Evolutionary conservation across 345 rosid species (phyloP).

Genomic region (Triadica sebifera): DNA sequence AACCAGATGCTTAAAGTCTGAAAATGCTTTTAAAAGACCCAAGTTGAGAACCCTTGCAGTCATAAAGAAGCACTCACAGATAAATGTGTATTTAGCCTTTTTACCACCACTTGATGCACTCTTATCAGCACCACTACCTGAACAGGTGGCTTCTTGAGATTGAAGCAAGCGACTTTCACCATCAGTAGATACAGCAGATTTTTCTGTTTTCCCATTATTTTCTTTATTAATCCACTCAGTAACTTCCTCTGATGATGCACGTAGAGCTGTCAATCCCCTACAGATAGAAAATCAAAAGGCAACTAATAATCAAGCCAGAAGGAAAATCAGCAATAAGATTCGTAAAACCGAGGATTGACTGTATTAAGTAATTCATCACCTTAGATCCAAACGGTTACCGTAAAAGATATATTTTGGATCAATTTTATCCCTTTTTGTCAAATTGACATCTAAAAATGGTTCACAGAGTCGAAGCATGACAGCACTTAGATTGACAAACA

Average conservation of each 20-base stretch:
- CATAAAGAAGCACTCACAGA: constrained; percentile 98
- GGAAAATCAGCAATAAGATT: constrained; percentile 5
- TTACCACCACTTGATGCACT: constrained; percentile 33
- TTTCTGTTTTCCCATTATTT: constrained; percentile 30
- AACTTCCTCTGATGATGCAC: constrained; percentile 94
- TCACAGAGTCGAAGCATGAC: constrained; percentile 91
- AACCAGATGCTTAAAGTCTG: constrained; percentile 92
- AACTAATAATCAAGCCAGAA: constrained; percentile 14
- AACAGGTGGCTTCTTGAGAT: constrained; percentile 77
- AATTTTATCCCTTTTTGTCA: constrained; percentile 79
- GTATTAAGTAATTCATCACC: constrained; percentile 42
- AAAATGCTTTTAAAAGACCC: constrained; percentile 93
- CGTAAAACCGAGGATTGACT: constrained; percentile 3
- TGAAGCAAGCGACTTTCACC: constrained; percentile 56
- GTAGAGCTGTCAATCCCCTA: constrained; percentile 84
- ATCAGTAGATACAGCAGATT: constrained; percentile 34
- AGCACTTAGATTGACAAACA: constrained; percentile 96
- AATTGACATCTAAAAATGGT: constrained; percentile 81
- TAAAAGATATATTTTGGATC: constrained; percentile 77
- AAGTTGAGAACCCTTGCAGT: constrained; percentile 93
- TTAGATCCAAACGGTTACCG: constrained; percentile 68
- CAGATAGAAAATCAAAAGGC: constrained; percentile 22
- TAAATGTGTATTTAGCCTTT: constrained; percentile 59
- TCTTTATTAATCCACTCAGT: constrained; percentile 67
- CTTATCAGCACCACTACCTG: constrained; percentile 43